Evolutionary conservation across 2,329 filamentous ascomycete species (phyloP).

Genomic region (Penicillium vulpinum): DNA sequence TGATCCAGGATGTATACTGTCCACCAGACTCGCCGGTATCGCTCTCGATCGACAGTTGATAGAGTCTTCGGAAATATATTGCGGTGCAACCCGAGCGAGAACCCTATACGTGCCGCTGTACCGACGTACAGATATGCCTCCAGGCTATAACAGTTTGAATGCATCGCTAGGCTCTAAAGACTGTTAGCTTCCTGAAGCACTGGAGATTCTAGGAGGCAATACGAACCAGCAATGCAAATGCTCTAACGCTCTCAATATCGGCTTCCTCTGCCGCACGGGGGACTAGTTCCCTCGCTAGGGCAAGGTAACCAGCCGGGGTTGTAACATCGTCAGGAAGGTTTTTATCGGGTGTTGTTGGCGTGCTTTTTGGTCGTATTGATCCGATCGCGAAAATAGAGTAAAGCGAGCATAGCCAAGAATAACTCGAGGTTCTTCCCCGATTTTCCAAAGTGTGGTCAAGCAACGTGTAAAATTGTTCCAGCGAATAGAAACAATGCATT

Average conservation of each 20-base stretch:
- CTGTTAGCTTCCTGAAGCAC: not conserved
- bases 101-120: not conserved
- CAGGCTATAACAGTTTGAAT: not conserved
- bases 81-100: not conserved
- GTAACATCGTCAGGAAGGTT: not conserved
- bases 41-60: not conserved
- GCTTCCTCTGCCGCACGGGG: not conserved
- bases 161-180: not conserved
- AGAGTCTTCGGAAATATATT: not conserved
- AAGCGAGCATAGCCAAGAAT: not conserved
- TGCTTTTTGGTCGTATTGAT: not conserved
- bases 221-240: not conserved
- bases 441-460: not conserved
- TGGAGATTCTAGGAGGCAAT: not conserved
- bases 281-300: not conserved
- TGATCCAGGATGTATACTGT: not conserved
- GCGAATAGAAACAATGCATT: not conserved
- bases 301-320: not conserved
- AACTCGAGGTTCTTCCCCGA: not conserved
- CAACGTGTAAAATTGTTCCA: not conserved
- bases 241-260: not conserved
- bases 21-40: not conserved
- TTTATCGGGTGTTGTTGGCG: not conserved
- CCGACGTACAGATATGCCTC: not conserved
- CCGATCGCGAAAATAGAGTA: not conserved